Evolutionary conservation across 805 yeast genomes (phyloP).

Genomic region (Schwanniomyces sp.): DNA sequence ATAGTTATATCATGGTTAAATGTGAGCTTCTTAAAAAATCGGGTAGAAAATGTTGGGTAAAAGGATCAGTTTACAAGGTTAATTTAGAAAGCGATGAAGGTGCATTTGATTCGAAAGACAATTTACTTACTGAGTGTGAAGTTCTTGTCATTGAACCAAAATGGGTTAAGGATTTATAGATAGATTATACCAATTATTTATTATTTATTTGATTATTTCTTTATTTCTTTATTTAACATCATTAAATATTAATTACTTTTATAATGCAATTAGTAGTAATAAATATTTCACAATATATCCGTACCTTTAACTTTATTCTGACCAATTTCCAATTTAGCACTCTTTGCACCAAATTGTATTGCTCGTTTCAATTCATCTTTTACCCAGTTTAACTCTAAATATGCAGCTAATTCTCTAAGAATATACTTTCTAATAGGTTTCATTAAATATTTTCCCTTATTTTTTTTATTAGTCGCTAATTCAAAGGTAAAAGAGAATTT

Average conservation of each 20-base stretch:
- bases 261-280: neutral
- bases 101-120: constrained; percentile 19
- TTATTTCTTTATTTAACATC: neutral
- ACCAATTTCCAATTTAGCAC: constrained; percentile 89
- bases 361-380: constrained; percentile 84
- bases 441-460: constrained; percentile 21
- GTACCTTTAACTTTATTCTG: constrained; percentile 78
- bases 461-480: constrained; percentile 17
- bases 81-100: constrained; percentile 14
- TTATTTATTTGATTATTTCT: neutral
- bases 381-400: constrained; percentile 53
- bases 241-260: neutral
- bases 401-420: constrained; percentile 61
- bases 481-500: constrained; percentile 37
- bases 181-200: constrained; percentile 1
- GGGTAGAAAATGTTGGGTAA: constrained; percentile 42
- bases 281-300: constrained; percentile 33
- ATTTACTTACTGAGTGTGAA: constrained; percentile 36
- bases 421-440: constrained; percentile 48
- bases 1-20: constrained; percentile 32
- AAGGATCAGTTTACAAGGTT: constrained; percentile 31
- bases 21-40: constrained; percentile 28
- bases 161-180: constrained; percentile 33
- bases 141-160: constrained; percentile 42
- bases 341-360: constrained; percentile 92